Evolutionary conservation across 495 filamentous ascomycete genomes (phyloP).

Genomic region (Lindgomyces ingoldianus): DNA sequence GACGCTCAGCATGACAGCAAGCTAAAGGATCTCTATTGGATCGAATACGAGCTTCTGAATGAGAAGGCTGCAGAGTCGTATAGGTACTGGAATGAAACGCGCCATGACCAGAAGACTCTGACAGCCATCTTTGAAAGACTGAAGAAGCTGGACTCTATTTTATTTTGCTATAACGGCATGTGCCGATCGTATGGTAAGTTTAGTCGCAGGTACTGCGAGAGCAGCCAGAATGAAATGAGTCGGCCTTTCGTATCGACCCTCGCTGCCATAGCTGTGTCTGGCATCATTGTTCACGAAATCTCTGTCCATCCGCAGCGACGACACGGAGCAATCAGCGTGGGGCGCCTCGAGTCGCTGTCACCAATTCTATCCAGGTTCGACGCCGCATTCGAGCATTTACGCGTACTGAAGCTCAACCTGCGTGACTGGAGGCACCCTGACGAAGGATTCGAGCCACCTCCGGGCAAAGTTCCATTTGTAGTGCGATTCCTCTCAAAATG

Average conservation of each 20-base stretch:
- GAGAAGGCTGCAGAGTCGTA: background rate
- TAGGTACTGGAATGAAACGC: slow-evolving; percentile 24
- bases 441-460: slow-evolving; percentile 17
- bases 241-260: slow-evolving; percentile 28
- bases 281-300: slow-evolving; percentile 13
- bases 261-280: slow-evolving; percentile 18
- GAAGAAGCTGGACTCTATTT: slow-evolving; percentile 3
- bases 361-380: slow-evolving; percentile 10
- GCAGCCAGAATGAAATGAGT: slow-evolving; percentile 33
- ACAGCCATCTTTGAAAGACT: slow-evolving; percentile 8
- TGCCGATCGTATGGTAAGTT: slow-evolving; percentile 5
- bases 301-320: background rate
- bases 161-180: slow-evolving; percentile 25
- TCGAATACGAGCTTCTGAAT: background rate
- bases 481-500: slow-evolving; percentile 25
- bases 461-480: slow-evolving; percentile 4
- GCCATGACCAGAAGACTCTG: slow-evolving; percentile 13
- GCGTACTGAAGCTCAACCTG: slow-evolving; percentile 9
- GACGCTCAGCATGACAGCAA: background rate
- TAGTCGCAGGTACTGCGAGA: slow-evolving; percentile 23
- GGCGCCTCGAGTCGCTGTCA: slow-evolving; percentile 19
- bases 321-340: slow-evolving; percentile 26
- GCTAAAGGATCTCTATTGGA: background rate
- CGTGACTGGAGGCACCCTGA: slow-evolving; percentile 28
- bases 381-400: slow-evolving; percentile 10